phyloP scores from a whole-genome alignment of 768 basidiomycete species.

The Tricholoma saponaceum region DNA sequence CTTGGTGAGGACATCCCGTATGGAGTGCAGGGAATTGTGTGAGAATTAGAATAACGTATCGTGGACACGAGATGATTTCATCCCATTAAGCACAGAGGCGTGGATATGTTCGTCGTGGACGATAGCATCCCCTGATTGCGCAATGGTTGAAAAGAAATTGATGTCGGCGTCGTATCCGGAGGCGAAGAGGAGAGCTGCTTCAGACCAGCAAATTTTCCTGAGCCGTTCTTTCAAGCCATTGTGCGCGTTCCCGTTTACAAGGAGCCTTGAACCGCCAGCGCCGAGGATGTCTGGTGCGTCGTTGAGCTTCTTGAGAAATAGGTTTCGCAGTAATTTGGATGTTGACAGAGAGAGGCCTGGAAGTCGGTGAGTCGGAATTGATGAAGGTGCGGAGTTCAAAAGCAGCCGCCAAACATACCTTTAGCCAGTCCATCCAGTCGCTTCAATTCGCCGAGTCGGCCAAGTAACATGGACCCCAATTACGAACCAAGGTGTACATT shows the following conservation, averaged over 20 bases:
- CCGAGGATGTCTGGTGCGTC: conserved; percentile 30
- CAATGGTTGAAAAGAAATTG: conserved; percentile 41
- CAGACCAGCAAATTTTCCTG: conserved; percentile 29
- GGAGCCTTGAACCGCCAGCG: conserved; percentile 46
- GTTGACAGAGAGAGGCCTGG: conserved; percentile 42
- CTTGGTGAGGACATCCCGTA: conserved; percentile 26
- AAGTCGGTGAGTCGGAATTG: conserved; percentile 47
- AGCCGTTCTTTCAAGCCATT: conserved; percentile 37
- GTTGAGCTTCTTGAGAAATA: conserved; percentile 26
- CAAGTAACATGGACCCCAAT: not conserved
- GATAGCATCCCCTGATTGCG: conserved; percentile 42
- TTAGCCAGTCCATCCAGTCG: no score
- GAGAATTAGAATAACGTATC: conserved; percentile 28
- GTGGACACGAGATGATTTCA: conserved; percentile 33
- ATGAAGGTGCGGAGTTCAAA: no score
- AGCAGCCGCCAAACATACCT: no score
- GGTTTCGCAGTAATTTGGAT: conserved; percentile 25
- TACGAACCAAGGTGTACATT: not conserved
- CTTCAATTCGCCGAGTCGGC: no score
- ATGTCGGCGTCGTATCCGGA: conserved; percentile 54
- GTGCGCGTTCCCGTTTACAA: conserved; percentile 22
- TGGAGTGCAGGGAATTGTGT: conserved; percentile 40
- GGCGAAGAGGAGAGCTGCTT: conserved; percentile 45
- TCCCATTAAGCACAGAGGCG: conserved; percentile 47
- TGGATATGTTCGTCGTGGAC: conserved; percentile 53